Percentiles rank a stretch among this genome's conserved stretches.
These are phyloP conservation scores for Elsinoe australis DNA, from an alignment of 2,329 filamentous ascomycete species.

Conservation along the genomic window DNA sequence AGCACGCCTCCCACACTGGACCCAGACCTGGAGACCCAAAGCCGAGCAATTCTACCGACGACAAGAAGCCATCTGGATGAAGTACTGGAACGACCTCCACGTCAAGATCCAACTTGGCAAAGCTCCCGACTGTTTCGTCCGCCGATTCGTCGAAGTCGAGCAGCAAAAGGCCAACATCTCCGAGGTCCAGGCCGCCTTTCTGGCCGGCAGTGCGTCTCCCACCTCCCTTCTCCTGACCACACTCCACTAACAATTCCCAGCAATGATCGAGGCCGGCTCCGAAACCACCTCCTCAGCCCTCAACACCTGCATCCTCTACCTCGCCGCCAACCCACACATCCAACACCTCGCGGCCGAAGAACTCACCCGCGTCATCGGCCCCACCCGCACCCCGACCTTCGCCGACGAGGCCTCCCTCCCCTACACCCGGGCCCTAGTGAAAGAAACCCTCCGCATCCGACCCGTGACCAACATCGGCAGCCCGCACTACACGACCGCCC, in stretches of 20 bases:
- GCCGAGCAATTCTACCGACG: slow-evolving; percentile 28
- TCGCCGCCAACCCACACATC: slow-evolving; percentile 27
- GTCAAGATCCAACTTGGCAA: slow-evolving; percentile 29
- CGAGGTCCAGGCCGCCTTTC: slow-evolving; percentile 32
- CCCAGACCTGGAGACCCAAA: slow-evolving; percentile 30
- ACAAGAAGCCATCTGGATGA: slow-evolving; percentile 31
- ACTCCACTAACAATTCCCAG: not conserved
- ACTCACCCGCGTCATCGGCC: slow-evolving; percentile 27
- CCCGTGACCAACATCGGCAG: slow-evolving; percentile 23
- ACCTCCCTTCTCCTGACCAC: not conserved
- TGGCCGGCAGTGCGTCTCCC: slow-evolving; percentile 27
- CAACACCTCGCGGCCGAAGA: slow-evolving; percentile 28
- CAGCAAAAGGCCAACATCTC: slow-evolving; percentile 34
- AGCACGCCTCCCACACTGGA: slow-evolving; percentile 24
- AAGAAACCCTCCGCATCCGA: slow-evolving; percentile 30
- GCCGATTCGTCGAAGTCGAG: slow-evolving; percentile 29
- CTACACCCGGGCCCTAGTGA: slow-evolving; percentile 29
- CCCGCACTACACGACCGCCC: slow-evolving; percentile 26
- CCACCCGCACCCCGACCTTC: slow-evolving; percentile 25
- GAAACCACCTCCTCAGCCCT: slow-evolving; percentile 34
- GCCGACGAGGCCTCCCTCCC: slow-evolving; percentile 28
- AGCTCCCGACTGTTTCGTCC: slow-evolving; percentile 32
- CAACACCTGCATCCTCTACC: slow-evolving; percentile 29
- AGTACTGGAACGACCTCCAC: slow-evolving; percentile 27
- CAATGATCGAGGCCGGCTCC: slow-evolving; percentile 35